Evolutionary conservation across 306 rosid genomes (phyloP), one percentile per base, ranked within the genome.

Genomic region (Glycine soja): DNA sequence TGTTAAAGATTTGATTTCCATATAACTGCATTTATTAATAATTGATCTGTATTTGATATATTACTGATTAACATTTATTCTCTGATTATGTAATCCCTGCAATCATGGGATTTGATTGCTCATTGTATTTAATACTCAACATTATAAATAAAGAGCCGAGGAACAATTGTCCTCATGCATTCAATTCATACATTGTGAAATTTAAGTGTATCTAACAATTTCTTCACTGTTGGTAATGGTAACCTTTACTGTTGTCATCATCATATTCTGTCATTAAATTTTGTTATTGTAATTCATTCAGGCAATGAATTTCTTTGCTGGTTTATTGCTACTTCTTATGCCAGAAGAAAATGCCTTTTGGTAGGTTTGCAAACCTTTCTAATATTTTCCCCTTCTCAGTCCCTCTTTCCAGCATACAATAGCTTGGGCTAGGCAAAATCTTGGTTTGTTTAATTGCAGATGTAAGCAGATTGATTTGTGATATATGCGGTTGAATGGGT

Each of bases 271-370:
- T 69, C 58, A 0, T 67, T 81, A 32, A 59, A 5, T 76, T 64
- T 34, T 65, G 36, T 66, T 75, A 72, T 70, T 78, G 63, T 70
- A 80, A 87, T 73, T 80, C 79, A 61, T 82, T 90, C 98, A 93
- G 99, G 99, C 94, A 76, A 95, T 93, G 99, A 95, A 95, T 85
- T 95, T 95, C 87, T 95, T 95, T 88, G 98, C 97, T 76, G 98
- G 96, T 70, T 57, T 91, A 62, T 85, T 95, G 81, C 85, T 95
- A 80, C 98, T 95, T 77, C 89, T 93, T 82, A 93, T 95, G 99
- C 98, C 98, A 0, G 99, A 95, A 82, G 99, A 95, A 84, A 95
- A 91, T 90, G 99, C 99, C 74, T 95, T 95, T 88, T 95, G 99
- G 99, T 95, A 88, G 53, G 96, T 88, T 78, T 78, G 66, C 45